Conservation (phyloP, 441 rosid genomes). For the Macaranga tanarius region DNA sequence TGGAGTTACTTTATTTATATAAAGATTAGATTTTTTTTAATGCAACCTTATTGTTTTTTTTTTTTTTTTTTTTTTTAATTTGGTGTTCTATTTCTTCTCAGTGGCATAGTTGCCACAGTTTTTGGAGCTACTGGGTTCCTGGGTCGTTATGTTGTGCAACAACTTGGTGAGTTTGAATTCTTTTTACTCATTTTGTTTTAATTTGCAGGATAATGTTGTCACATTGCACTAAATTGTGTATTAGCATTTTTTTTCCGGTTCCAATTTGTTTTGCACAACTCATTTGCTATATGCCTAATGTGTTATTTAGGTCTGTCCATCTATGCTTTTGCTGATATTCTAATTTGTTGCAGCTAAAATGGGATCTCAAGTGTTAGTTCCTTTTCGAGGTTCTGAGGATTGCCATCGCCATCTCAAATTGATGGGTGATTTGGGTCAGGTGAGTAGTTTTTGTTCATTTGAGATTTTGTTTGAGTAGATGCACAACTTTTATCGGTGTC, state of each 20-base stretch:
- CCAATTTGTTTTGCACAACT: neutral
- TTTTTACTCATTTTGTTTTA: conserved; percentile 2
- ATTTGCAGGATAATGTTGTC: neutral
- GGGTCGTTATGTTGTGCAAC: conserved; percentile 98
- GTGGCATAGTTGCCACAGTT: conserved; percentile 96
- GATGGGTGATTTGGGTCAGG: conserved; percentile 99
- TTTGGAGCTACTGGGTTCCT: conserved; percentile 99
- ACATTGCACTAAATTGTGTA: neutral
- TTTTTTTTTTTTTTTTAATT: conserved; percentile 15
- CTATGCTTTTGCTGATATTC: neutral
- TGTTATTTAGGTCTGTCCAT: neutral
- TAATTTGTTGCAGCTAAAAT: conserved; percentile 66
- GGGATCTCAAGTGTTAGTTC: conserved; percentile 98
- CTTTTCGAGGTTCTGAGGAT: conserved; percentile 97
- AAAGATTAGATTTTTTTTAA: too few species aligned
- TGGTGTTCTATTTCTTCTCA: conserved; percentile 25
- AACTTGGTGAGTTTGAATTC: conserved; percentile 68
- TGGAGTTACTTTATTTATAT: too few species aligned
- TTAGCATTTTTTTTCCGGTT: neutral
- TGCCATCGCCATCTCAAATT: conserved; percentile 85
- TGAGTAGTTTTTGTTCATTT: conserved; percentile 20
- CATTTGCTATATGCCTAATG: neutral
- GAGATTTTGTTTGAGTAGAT: neutral
- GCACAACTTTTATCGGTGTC: neutral
- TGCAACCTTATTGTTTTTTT: too few species aligned